phyloP scores from a whole-genome alignment of 2,329 filamentous ascomycete species.

The Colletotrichum sp. region DNA sequence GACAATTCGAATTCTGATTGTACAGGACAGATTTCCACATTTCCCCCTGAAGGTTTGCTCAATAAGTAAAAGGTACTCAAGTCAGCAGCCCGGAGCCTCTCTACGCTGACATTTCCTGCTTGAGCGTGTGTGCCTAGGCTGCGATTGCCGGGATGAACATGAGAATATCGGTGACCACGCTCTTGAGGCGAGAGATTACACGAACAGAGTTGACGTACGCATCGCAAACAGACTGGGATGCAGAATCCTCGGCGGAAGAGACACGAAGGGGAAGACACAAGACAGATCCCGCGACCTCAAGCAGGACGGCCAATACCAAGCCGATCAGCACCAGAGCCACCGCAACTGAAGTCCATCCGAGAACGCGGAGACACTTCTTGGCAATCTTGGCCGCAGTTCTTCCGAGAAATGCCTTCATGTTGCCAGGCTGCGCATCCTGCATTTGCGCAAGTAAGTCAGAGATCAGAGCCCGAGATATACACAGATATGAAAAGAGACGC shows the following conservation, averaged over 20 bases:
- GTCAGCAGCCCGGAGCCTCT: not conserved
- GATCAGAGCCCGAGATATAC: not conserved
- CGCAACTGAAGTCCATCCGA: not conserved
- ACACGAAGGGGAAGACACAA: not conserved
- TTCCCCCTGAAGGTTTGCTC: not conserved
- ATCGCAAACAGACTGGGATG: not conserved
- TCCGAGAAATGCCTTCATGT: not conserved
- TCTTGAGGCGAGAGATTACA: not conserved
- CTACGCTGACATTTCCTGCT: not conserved
- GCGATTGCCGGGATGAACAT: not conserved
- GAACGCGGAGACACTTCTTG: not conserved
- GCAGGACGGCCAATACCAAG: not conserved
- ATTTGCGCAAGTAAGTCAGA: not conserved
- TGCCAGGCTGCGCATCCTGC: not conserved
- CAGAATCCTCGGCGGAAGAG: not conserved
- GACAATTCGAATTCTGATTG: not conserved
- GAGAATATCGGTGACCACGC: not conserved
- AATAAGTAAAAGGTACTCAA: not conserved
- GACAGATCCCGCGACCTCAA: not conserved
- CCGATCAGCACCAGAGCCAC: not conserved
- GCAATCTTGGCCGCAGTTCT: not conserved
- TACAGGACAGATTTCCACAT: not conserved
- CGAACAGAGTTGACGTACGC: not conserved
- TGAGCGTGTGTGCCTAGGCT: not conserved
- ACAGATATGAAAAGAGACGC: not conserved